Evolutionary conservation across 345 rosid species (phyloP).

Genomic region (Citrus glauca): DNA sequence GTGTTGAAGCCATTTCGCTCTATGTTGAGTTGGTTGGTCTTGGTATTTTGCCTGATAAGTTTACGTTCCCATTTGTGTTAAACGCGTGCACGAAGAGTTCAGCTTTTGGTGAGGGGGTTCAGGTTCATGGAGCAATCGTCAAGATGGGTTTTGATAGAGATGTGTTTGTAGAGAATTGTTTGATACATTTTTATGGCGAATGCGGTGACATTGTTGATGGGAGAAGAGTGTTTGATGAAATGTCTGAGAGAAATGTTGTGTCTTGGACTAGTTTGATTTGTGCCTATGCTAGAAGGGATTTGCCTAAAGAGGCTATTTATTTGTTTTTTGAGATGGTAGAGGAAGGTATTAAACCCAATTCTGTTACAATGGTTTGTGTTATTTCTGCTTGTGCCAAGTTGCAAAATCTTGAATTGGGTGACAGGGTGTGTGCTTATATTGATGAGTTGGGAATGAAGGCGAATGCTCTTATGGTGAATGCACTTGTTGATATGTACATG

Average conservation of each 20-base stretch:
- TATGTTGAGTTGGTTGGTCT: slow-evolving; percentile 33
- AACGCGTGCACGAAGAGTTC: slow-evolving; percentile 51
- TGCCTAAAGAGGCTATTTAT: slow-evolving; percentile 46
- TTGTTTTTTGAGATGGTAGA: slow-evolving; percentile 55
- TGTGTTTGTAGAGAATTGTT: slow-evolving; percentile 50
- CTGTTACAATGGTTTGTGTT: slow-evolving; percentile 56
- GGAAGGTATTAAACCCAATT: slow-evolving; percentile 40
- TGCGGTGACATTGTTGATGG: slow-evolving; percentile 42
- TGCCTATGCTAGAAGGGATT: slow-evolving; percentile 43
- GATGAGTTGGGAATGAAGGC: slow-evolving; percentile 32
- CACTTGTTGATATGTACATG: slow-evolving; percentile 72
- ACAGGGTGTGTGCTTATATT: slow-evolving; percentile 44
- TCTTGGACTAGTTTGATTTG: slow-evolving; percentile 78
- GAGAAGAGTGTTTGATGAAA: slow-evolving; percentile 55
- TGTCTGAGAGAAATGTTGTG: slow-evolving; percentile 55
- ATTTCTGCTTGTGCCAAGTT: slow-evolving; percentile 62
- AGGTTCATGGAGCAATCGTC: slow-evolving; percentile 46
- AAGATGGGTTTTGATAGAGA: slow-evolving; percentile 47
- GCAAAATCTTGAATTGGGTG: slow-evolving; percentile 45
- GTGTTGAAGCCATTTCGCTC: slow-evolving; percentile 37
- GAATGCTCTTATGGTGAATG: slow-evolving; percentile 46
- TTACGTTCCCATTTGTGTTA: slow-evolving; percentile 54
- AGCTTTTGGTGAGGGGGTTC: slow-evolving; percentile 37
- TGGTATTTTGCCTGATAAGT: slow-evolving; percentile 51
- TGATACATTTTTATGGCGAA: slow-evolving; percentile 56